Base-by-base conservation (phyloP, 2,329 filamentous ascomycete genomes). In the Aspergillus ustus region DNA sequence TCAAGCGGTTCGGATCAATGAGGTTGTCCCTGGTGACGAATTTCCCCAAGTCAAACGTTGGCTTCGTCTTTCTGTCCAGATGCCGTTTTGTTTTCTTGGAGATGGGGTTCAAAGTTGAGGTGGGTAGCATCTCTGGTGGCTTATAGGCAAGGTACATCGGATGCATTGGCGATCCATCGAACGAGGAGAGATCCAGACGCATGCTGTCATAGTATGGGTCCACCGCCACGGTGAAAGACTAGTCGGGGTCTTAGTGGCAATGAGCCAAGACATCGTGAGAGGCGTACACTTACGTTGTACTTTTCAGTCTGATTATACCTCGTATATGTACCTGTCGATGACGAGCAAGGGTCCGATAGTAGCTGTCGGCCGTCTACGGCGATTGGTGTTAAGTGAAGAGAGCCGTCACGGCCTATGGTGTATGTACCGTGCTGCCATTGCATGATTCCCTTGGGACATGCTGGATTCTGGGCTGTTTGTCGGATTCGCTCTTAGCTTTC, bases 391-490 rank as follows among this genome's bases (percentile, higher is more conserved):
- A 91, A 77, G 6, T 75, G 75, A 25, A 92, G 75, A 5, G 84
- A 87, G 46, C 87, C 86, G 69, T 90, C 84, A 20, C 77, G 68
- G 48, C 82, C 78, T 66, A 87, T 78, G 5, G 79, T 77, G 72
- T 86, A 90, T 58, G 75, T 85, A 46, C 89, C 89, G 72, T 92
- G 89, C 72, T 92, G 89, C 83, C 86, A 92, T 77, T 91, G 88
- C 80, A 91, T 86, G 52, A 91, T 83, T 8, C 84, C 87, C 57
- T 82, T 81, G 1, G 88, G 85, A 69, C 89, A 91, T 62, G 79
- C 75, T 29, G 89, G 89, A 15, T 82, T 78, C 51, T 78, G 75
- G 48, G 88, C 87, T 89, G 68, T 64, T 57, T 34, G 65, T 19
- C 45, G 45, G 20, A 20, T 11, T 46, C 15, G 52, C 57, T 48